Evolutionary conservation across 2,329 filamentous ascomycete genomes (phyloP), one percentile per base, ranked within the genome.

Genomic region (Xylariaceae sp.): DNA sequence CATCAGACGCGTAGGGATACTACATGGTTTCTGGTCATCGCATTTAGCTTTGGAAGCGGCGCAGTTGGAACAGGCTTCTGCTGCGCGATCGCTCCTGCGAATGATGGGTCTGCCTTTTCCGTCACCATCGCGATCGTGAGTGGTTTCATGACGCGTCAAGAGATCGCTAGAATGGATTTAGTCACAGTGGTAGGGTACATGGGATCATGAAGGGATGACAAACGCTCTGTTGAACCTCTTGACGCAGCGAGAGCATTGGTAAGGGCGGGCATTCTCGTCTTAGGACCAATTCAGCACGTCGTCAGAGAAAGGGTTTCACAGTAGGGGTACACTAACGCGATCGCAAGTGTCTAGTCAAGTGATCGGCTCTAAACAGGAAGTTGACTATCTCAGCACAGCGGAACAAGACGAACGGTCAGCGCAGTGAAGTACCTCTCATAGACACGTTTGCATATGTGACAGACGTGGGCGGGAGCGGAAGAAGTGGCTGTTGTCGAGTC

Each of bases 211-310:
- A 15, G 32, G 19, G 7, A 22, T 7, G 35, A 53, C 55, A 34
- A 43, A 58, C 55, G 56, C 54, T 47, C 56, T 45, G 45, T 59
- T 59, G 43, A 58, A 59, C 33, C 56, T 32, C 42, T 57, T 58
- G 12, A 52, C 52, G 33, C 55, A 59, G 17, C 56, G 51, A n/a
- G 53, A 49, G 44, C 56, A 60, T 22, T 52, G 49, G 37, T 59
- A 57, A 22, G 54, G 55, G 8, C 55, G 43, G 8, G 55, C 55
- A 33, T 60, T 60, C 41, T 59, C 55, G 37, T 60, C 49, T 51
- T 19, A 15, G 3, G 2, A 29, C 17, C 19, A 13, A 31, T 35
- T 47, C 29, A 42, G 38, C 28, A 26, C 15, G 34, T 34, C n/a
- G 32, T 18, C 6, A n/a, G 26, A 37, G 9, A 19, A 19, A 30